These are phyloP conservation scores for Thamnidium elegans DNA, from an alignment of 192 early-diverging fungal genomes.

Conservation along the genomic window DNA sequence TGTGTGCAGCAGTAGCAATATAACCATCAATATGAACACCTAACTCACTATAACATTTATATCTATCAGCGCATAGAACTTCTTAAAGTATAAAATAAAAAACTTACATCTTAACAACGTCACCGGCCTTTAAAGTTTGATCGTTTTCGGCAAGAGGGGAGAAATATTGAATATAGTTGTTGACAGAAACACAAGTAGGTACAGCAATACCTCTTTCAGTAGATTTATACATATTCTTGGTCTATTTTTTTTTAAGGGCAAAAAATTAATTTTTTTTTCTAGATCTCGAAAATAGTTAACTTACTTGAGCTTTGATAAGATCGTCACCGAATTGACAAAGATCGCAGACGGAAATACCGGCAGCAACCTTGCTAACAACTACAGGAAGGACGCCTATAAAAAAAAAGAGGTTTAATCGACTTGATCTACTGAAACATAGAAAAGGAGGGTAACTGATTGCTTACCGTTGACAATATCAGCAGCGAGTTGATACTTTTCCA, in stretches of 20 bases:
- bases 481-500: slow-evolving; percentile 74
- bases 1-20: slow-evolving; percentile 80
- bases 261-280: slow-evolving; percentile 6
- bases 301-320: slow-evolving; percentile 57
- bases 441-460: not conserved
- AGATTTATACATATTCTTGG: slow-evolving; percentile 58
- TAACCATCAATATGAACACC: slow-evolving; percentile 93
- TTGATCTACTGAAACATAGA: not conserved
- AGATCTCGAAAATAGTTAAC: slow-evolving; percentile 5
- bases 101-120: slow-evolving; percentile 85
- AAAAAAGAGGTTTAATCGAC: not conserved
- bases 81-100: not conserved
- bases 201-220: slow-evolving; percentile 75
- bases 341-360: slow-evolving; percentile 60
- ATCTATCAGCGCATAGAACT: not conserved
- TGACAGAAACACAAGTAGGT: slow-evolving; percentile 83
- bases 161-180: slow-evolving; percentile 75
- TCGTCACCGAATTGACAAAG: slow-evolving; percentile 68
- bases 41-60: slow-evolving; percentile 56
- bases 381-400: slow-evolving; percentile 53
- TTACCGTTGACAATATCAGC: slow-evolving; percentile 77
- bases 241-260: slow-evolving; percentile 31
- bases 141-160: slow-evolving; percentile 68
- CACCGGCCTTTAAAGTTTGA: slow-evolving; percentile 63
- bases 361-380: slow-evolving; percentile 49